phyloP scores from a whole-genome alignment of 257 asterid species.

The Solanum pinnatisectum region DNA sequence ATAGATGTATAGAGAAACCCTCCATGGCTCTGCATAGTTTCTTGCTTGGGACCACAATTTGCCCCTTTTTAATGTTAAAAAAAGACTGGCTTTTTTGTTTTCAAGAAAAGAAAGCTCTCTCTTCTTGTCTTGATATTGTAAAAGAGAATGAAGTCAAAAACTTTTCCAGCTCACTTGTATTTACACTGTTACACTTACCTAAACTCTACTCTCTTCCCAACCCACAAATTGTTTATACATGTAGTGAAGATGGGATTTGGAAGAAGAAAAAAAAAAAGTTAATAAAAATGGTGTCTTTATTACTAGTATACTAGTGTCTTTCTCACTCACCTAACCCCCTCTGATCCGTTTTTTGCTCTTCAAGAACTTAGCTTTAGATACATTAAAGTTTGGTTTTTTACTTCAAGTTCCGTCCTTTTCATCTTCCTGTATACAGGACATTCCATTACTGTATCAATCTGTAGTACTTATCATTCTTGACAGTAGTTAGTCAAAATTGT shows the following conservation, averaged over 20 bases:
- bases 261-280: neutral
- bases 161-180: neutral
- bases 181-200: neutral
- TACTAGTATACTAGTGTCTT: neutral
- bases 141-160: neutral
- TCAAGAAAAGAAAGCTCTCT: neutral
- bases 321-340: neutral
- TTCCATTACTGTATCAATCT: neutral
- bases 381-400: neutral
- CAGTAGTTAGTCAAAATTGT: neutral
- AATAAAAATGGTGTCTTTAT: neutral
- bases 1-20: neutral
- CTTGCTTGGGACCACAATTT: slow-evolving; percentile 1
- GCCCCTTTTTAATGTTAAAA: too few relatives aligned
- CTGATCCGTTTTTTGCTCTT: neutral
- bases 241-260: neutral
- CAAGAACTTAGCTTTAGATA: neutral
- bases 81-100: neutral
- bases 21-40: neutral
- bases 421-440: neutral
- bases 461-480: neutral
- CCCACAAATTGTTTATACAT: neutral
- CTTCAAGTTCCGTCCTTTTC: neutral
- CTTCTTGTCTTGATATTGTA: slow-evolving; percentile 1
- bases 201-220: neutral